phyloP scores from a whole-genome alignment of 1,139 yeast species.

The Torulaspora globosa region DNA sequence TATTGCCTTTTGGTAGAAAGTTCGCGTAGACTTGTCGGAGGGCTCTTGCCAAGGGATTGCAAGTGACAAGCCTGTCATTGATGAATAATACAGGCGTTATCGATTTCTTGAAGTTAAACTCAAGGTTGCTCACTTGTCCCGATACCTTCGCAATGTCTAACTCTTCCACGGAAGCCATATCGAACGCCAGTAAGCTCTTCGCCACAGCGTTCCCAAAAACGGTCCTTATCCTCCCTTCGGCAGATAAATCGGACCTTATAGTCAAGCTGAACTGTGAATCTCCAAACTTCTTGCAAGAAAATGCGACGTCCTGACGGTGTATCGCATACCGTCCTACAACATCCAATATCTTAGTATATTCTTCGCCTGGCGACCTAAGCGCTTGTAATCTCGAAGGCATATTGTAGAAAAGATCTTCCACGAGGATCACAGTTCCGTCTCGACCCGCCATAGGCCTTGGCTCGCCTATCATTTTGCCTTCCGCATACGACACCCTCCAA shows the following conservation, averaged over 20 bases:
- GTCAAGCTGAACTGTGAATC: conserved; percentile 55
- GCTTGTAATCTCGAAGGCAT: conserved; percentile 74
- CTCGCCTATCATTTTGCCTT: conserved; percentile 54
- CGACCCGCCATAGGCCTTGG: conserved; percentile 84
- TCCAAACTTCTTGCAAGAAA: conserved; percentile 75
- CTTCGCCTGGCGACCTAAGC: conserved; percentile 65
- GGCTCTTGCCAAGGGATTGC: conserved; percentile 76
- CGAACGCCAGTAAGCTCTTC: conserved; percentile 54
- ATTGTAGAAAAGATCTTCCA: conserved; percentile 88
- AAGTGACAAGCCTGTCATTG: conserved; percentile 74
- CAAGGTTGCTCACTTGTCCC: conserved; percentile 71
- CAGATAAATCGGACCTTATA: conserved; percentile 46
- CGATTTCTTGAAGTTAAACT: conserved; percentile 64
- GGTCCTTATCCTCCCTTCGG: conserved; percentile 64
- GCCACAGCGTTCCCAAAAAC: conserved; percentile 73
- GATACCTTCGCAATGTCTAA: conserved; percentile 48
- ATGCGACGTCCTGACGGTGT: conserved; percentile 65
- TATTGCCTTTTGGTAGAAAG: conserved; percentile 75
- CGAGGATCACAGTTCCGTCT: conserved; percentile 77
- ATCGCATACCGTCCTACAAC: conserved; percentile 81
- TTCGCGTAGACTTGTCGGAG: conserved; percentile 57
- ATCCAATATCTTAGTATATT: conserved; percentile 70
- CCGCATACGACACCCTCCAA: conserved; percentile 55
- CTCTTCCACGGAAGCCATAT: conserved; percentile 33
- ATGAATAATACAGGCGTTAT: conserved; percentile 73